Base-by-base conservation (phyloP, 2,329 filamentous ascomycete species). In the Plenodomus biglobosus region DNA sequence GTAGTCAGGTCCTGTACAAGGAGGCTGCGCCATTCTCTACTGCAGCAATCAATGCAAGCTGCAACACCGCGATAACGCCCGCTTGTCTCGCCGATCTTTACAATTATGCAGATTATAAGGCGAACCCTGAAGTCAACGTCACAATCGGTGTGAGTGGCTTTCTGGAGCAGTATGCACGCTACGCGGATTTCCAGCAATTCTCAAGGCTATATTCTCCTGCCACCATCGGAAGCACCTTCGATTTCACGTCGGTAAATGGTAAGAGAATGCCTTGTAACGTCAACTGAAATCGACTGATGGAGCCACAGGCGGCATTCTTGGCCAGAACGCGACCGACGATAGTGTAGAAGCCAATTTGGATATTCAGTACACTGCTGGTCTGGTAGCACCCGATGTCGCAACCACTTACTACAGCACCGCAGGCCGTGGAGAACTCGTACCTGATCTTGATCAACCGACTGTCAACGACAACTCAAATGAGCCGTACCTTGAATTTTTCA, bases 261-360 rank as follows among this genome's bases (percentile, higher is more conserved):
- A 71, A 17, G 55, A 68, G 8, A 59, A n/a, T 17, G n/a, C 11
- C n/a, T 11, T n/a, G n/a, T 13, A 22, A 39, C 10, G 20, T 11
- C 38, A 16, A 18, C 24, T 22, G n/a, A 8, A 2, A 8, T 2
- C 10, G 24, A 22, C 42, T 54, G 8, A 56, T 47, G 51, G 44
- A 34, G 24, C 8, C 8, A 17, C 36, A 68, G 59, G 68, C 36
- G 64, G 67, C 15, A 48, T 63, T 7, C 51, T 71, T 35, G 61
- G 65, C 38, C 70, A 72, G 50, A 64, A 70, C 42, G 65, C 73
- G 8, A 57, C 56, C 2, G 53, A 63, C 10, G 70, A 75, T 54
- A 75, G 74, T 52, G 70, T 73, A 15, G 78, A 80, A 56, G 78
- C 76, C 42, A 79, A 80, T 55, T 68, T 80, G 16, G 78, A 80